Conservation (phyloP, 441 rosid genomes). For the Eugenia klotzschiana region DNA sequence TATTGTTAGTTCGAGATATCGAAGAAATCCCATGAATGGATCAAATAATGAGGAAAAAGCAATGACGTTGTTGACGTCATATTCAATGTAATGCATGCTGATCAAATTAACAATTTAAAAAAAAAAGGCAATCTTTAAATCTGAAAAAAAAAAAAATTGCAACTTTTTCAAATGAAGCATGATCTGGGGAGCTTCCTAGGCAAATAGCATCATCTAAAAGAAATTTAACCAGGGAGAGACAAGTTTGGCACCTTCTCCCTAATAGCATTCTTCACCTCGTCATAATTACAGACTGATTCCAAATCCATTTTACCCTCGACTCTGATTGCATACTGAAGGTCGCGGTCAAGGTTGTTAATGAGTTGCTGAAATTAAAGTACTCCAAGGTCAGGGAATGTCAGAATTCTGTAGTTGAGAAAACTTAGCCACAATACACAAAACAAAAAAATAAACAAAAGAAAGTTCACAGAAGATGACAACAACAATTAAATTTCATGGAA, state of each 20-base stretch:
- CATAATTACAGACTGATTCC: slow-evolving; percentile 76
- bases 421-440: neutral
- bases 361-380: slow-evolving; percentile 55
- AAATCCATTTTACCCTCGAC: slow-evolving; percentile 93
- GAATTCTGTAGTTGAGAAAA: neutral
- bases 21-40: neutral
- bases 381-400: slow-evolving; percentile 17
- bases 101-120: neutral
- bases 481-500: neutral
- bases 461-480: neutral
- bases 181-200: neutral
- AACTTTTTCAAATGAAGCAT: neutral
- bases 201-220: neutral
- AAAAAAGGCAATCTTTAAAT: neutral
- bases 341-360: slow-evolving; percentile 82
- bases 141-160: neutral
- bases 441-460: neutral
- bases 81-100: neutral
- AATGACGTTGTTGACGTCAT: neutral
- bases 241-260: slow-evolving; percentile 47
- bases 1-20: neutral
- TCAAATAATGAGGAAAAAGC: neutral
- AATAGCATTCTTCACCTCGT: slow-evolving; percentile 75
- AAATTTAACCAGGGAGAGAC: neutral
- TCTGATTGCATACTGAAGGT: slow-evolving; percentile 84